Conservation (phyloP, 2,329 filamentous ascomycete genomes). For the Orbilia oligospora region DNA sequence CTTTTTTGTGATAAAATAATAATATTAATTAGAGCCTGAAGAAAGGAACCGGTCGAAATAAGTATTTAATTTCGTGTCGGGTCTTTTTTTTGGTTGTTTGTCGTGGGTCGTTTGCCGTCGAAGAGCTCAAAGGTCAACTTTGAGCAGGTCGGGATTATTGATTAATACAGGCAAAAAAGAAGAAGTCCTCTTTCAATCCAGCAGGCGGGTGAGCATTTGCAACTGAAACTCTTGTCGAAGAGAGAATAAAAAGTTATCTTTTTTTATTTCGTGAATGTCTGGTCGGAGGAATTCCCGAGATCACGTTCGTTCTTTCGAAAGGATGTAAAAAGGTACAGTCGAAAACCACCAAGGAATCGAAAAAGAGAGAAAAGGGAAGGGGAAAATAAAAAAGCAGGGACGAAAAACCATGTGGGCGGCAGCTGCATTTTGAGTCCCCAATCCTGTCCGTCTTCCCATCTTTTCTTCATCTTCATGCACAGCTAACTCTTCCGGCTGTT, state of each 20-base stretch:
- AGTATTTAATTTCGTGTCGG: not conserved
- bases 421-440: constrained; percentile 54
- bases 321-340: constrained; percentile 25
- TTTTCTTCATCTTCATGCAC: constrained; percentile 5
- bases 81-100: not conserved
- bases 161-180: constrained; percentile 17
- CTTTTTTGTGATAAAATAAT: too few relatives aligned
- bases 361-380: constrained; percentile 12
- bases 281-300: constrained; percentile 13
- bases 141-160: constrained; percentile 14
- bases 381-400: constrained; percentile 20
- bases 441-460: not conserved
- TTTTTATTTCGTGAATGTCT: constrained; percentile 5
- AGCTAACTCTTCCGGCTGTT: constrained; percentile 27
- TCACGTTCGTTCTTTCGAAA: constrained; percentile 42
- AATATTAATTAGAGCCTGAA: not conserved
- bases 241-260: too few relatives aligned
- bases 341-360: constrained; percentile 57
- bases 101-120: too few relatives aligned
- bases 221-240: constrained; percentile 19
- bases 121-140: constrained; percentile 57
- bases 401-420: constrained; percentile 40
- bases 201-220: constrained; percentile 48
- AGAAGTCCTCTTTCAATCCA: constrained; percentile 31
- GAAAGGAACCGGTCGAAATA: constrained; percentile 3